Conservation (phyloP, 192 early-diverging fungal species). For the Backusella luteola region DNA sequence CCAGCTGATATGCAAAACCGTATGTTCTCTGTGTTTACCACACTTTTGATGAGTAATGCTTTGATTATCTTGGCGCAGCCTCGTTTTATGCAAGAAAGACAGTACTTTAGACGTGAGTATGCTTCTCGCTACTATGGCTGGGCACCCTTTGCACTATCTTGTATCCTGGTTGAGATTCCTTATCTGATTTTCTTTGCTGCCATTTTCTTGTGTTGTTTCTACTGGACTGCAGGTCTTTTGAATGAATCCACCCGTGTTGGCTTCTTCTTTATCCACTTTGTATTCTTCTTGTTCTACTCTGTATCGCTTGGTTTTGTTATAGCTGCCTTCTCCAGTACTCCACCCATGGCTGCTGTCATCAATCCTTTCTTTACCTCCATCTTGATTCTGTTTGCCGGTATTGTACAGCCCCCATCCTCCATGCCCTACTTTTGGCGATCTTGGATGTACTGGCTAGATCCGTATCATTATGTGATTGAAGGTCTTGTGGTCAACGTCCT, state of each 20-base stretch:
- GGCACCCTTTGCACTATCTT: constrained; percentile 61
- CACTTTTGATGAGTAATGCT: constrained; percentile 59
- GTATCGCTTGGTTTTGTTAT: constrained; percentile 70
- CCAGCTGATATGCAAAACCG: constrained; percentile 64
- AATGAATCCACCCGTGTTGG: constrained; percentile 44
- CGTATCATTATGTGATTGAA: constrained; percentile 67
- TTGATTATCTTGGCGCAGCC: constrained; percentile 70
- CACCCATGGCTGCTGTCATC: constrained; percentile 55
- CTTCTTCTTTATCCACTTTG: constrained; percentile 65
- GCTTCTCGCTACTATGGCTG: constrained; percentile 69
- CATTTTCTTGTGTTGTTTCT: constrained; percentile 65
- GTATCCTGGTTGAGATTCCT: constrained; percentile 68
- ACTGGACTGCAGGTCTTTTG: constrained; percentile 70
- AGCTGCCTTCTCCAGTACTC: constrained; percentile 60
- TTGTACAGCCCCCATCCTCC: constrained; percentile 54
- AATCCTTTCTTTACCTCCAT: constrained; percentile 68
- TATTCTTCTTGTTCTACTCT: constrained; percentile 61
- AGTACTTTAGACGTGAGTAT: constrained; percentile 63
- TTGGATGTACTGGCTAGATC: constrained; percentile 70
- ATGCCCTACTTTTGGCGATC: constrained; percentile 69
- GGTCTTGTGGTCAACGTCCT: constrained; percentile 59
- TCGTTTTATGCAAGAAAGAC: constrained; percentile 59
- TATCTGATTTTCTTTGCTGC: constrained; percentile 62
- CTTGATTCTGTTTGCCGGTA: constrained; percentile 69
- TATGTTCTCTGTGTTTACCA: constrained; percentile 73